Evolutionary conservation across 441 rosid genomes (phyloP).

Genomic region (Gossypium davidsonii): DNA sequence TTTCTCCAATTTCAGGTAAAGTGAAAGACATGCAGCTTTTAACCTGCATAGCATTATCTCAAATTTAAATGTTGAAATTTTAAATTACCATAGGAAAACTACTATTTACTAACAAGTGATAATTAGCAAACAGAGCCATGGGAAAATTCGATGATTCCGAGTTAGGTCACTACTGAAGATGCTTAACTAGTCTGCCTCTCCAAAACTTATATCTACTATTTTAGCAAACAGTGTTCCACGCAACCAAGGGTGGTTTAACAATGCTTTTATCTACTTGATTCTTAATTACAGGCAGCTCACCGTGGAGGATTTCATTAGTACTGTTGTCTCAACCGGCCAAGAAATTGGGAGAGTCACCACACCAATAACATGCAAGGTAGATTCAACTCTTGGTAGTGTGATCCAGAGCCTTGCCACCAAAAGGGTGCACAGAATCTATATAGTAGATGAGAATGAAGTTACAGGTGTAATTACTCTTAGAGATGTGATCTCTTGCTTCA

Average conservation of each 20-base stretch:
- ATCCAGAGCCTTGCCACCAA: conserved; percentile 59
- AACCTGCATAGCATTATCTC: not conserved
- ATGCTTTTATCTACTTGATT: conserved; percentile 10
- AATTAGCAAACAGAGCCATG: not conserved
- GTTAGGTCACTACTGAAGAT: not conserved
- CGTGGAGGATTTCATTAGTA: conserved; percentile 47
- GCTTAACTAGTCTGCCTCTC: not conserved
- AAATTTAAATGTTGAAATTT: not conserved
- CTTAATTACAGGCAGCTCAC: conserved; percentile 51
- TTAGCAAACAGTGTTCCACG: not conserved
- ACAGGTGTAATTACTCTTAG: conserved; percentile 74
- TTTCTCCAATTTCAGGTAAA: conserved; percentile 64
- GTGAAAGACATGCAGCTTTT: not conserved
- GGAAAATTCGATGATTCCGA: not conserved
- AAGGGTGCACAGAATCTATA: conserved; percentile 65
- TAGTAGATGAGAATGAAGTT: conserved; percentile 50
- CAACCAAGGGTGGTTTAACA: not conserved
- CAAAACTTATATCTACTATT: not conserved
- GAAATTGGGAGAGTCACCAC: conserved; percentile 41
- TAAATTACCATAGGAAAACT: not conserved
- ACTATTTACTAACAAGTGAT: not conserved
- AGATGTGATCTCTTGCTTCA: conserved; percentile 86
- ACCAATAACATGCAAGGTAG: conserved; percentile 54
- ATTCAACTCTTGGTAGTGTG: conserved; percentile 60
- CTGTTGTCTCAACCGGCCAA: conserved; percentile 33